These are phyloP conservation scores for Clonostachys solani DNA, from an alignment of 2,329 filamentous ascomycete species.

Conservation along the genomic window DNA sequence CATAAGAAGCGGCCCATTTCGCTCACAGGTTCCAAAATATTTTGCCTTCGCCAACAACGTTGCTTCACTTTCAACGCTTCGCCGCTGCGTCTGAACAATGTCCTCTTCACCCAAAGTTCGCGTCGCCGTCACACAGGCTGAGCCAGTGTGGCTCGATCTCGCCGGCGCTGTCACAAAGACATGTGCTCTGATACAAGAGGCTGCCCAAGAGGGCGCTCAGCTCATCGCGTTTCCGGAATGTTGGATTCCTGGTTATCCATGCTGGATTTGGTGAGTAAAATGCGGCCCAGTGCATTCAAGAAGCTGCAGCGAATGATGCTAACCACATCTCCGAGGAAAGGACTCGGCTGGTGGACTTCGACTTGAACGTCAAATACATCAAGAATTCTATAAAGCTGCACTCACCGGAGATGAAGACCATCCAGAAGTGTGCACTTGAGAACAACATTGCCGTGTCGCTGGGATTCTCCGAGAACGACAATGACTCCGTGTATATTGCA, in stretches of 20 bases:
- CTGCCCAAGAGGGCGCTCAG: constrained; percentile 45
- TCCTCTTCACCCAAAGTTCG: constrained; percentile 3
- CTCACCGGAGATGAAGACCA: constrained; percentile 36
- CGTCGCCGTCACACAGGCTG: constrained; percentile 51
- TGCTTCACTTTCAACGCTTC: no score
- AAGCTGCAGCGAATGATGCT: neutral
- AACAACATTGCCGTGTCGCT: constrained; percentile 40
- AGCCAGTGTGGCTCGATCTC: constrained; percentile 58
- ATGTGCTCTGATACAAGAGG: constrained; percentile 49
- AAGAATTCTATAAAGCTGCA: constrained; percentile 30
- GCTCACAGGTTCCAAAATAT: no score
- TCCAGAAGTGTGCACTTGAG: constrained; percentile 32
- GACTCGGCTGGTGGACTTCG: constrained; percentile 16
- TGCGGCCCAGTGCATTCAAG: neutral
- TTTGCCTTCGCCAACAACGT: no score
- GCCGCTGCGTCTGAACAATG: no score
- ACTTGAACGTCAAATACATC: constrained; percentile 16
- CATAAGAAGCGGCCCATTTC: no score
- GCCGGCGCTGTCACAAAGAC: constrained; percentile 50
- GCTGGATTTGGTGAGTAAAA: constrained; percentile 18
- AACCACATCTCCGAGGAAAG: neutral
- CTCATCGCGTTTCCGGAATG: constrained; percentile 51
- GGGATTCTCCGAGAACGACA: constrained; percentile 43
- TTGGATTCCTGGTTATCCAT: constrained; percentile 52
- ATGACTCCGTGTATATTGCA: constrained; percentile 38